A percentile compares a stretch with the other conserved stretches of the same genome.
Conservation (phyloP, 768 basidiomycete genomes). For the Tulasnella sp. region DNA sequence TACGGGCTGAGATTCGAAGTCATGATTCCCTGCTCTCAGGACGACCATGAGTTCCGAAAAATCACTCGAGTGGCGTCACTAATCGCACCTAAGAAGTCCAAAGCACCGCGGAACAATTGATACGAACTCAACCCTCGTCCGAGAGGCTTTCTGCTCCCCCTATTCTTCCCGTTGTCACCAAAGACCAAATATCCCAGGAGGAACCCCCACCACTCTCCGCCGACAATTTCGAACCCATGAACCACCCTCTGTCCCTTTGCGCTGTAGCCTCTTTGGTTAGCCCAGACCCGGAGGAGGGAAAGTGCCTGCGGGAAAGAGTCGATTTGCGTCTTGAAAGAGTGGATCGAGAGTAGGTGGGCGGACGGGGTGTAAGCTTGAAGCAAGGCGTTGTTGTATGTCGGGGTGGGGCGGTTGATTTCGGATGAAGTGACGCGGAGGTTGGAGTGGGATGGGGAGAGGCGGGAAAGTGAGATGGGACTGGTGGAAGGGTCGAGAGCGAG, state of each 20-base stretch:
- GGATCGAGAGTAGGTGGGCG: slow-evolving; percentile 58
- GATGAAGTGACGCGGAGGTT: slow-evolving; percentile 58
- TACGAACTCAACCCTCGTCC: slow-evolving; percentile 88
- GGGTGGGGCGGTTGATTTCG: slow-evolving; percentile 56
- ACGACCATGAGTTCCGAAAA: background rate
- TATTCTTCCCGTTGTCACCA: slow-evolving; percentile 48
- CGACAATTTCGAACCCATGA: slow-evolving; percentile 41
- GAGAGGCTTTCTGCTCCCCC: slow-evolving; percentile 55
- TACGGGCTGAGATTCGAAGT: slow-evolving; percentile 60
- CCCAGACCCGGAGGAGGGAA: slow-evolving; percentile 86
- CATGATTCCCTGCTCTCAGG: slow-evolving; percentile 61
- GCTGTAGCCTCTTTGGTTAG: slow-evolving; percentile 78
- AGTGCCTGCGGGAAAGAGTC: slow-evolving; percentile 74
- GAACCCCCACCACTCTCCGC: slow-evolving; percentile 69
- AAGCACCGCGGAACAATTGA: slow-evolving; percentile 81
- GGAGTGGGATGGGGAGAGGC: slow-evolving; percentile 73
- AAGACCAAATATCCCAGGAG: slow-evolving; percentile 61
- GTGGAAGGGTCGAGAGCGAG: slow-evolving; percentile 61
- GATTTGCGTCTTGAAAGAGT: slow-evolving; percentile 53
- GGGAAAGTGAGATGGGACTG: slow-evolving; percentile 64
- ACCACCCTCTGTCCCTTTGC: slow-evolving; percentile 18
- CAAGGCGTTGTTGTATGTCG: slow-evolving; percentile 77
- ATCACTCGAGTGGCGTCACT: background rate
- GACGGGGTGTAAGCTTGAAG: slow-evolving; percentile 56
- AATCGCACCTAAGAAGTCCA: slow-evolving; percentile 78